These are phyloP conservation scores for Boletus bicolor DNA, from an alignment of 768 basidiomycete species.

Conservation along the genomic window DNA sequence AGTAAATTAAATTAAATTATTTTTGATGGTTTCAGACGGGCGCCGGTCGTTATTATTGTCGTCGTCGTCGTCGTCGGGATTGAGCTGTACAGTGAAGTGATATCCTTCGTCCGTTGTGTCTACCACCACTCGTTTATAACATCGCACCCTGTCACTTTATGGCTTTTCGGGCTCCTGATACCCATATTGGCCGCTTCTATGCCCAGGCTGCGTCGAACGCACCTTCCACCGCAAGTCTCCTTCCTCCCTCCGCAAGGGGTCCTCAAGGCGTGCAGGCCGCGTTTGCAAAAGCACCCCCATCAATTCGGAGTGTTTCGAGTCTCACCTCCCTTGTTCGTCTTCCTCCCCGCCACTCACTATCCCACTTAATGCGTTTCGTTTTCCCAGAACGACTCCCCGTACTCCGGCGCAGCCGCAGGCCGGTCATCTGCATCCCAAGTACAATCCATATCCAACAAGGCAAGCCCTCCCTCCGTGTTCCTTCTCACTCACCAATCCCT, in stretches of 20 bases:
- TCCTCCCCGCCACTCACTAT: background rate
- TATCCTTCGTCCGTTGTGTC: background rate
- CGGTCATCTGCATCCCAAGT: slow-evolving; percentile 25
- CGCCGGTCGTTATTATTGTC: slow-evolving; percentile 2
- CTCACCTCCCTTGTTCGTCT: slow-evolving; percentile 40
- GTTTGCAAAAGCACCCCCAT: slow-evolving; percentile 39
- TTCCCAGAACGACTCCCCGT: slow-evolving; percentile 41
- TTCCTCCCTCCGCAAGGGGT: slow-evolving; percentile 36
- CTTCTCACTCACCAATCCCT: background rate
- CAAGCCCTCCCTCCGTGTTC: slow-evolving; percentile 13
- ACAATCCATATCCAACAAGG: slow-evolving; percentile 62
- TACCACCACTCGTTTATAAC: slow-evolving; percentile 18
- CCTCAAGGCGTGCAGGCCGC: slow-evolving; percentile 39
- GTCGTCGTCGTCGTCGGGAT: background rate
- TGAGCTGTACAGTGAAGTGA: background rate
- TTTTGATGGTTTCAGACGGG: background rate
- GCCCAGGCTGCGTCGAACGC: slow-evolving; percentile 39
- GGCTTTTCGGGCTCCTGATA: slow-evolving; percentile 31
- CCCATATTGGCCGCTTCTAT: slow-evolving; percentile 40
- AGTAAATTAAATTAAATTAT: background rate
- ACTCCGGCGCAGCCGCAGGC: slow-evolving; percentile 33
- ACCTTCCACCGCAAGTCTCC: slow-evolving; percentile 52
- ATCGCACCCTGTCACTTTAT: slow-evolving; percentile 15
- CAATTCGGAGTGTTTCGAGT: slow-evolving; percentile 39
- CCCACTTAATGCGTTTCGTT: background rate